A percentile compares a stretch with the other conserved stretches of the same genome.
These are phyloP conservation scores for Dryas integrifolia DNA, from an alignment of 331 rosid genomes.

Conservation along the genomic window DNA sequence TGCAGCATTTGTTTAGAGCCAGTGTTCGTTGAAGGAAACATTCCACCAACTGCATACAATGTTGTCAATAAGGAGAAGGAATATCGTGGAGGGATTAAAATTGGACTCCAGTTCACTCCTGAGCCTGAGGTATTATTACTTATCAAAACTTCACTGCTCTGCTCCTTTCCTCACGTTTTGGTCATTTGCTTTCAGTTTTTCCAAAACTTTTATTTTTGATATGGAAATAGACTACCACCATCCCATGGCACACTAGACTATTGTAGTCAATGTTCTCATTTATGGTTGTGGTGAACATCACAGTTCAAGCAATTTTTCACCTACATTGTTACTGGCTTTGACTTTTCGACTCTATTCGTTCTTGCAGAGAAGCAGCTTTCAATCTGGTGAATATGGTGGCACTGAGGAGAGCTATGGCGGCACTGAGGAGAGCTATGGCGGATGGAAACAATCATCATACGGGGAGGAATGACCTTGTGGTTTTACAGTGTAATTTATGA, in stretches of 20 bases:
- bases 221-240: too few species aligned
- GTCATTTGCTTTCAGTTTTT: neutral
- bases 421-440: slow-evolving; percentile 31
- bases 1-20: slow-evolving; percentile 58
- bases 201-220: neutral
- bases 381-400: slow-evolving; percentile 7
- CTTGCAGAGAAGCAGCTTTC: neutral
- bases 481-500: too few species aligned
- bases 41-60: slow-evolving; percentile 49
- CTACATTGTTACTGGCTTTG: neutral
- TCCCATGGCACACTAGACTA: too few species aligned
- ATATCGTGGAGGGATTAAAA: slow-evolving; percentile 52
- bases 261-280: neutral
- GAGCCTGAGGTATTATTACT: slow-evolving; percentile 31
- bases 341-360: neutral
- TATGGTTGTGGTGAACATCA: neutral
- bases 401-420: slow-evolving; percentile 16
- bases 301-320: neutral
- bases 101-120: slow-evolving; percentile 52
- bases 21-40: slow-evolving; percentile 47
- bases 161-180: neutral
- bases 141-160: too few species aligned
- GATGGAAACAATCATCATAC: slow-evolving; percentile 34
- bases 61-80: slow-evolving; percentile 57
- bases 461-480: neutral